Conservation (phyloP, 2,329 filamentous ascomycete species). For the Cytospora leucostoma region DNA sequence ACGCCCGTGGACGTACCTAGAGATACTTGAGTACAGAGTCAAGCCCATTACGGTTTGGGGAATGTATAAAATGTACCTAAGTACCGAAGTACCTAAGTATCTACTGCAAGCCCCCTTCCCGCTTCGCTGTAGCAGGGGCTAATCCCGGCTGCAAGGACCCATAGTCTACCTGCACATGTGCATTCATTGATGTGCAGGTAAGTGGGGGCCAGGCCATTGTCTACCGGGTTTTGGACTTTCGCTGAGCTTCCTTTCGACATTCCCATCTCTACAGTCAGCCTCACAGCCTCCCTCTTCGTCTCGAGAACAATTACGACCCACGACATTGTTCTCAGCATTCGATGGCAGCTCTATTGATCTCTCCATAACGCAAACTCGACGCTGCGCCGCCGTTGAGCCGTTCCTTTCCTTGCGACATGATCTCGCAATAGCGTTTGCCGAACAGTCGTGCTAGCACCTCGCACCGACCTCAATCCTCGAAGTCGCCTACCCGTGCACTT, state of each 20-base stretch:
- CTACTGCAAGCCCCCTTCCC: background rate
- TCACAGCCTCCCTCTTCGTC: background rate
- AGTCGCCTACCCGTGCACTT: background rate
- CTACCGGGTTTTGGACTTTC: background rate
- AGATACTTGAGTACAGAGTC: background rate
- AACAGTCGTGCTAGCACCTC: constrained; percentile 21
- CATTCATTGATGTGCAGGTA: background rate
- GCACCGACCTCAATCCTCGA: constrained; percentile 17
- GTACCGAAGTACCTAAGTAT: background rate
- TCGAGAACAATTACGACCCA: background rate
- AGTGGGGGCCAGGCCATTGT: background rate
- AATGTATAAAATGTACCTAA: background rate
- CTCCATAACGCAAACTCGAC: background rate
- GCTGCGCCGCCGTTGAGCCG: constrained; percentile 16
- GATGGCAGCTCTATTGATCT: background rate
- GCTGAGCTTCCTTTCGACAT: background rate
- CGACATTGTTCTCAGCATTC: background rate
- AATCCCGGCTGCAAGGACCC: too few species aligned
- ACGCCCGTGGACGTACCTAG: too few species aligned
- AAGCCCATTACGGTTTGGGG: background rate
- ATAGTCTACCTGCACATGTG: background rate
- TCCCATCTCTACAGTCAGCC: background rate
- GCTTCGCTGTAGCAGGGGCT: background rate
- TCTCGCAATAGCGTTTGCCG: constrained; percentile 19
- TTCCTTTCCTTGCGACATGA: constrained; percentile 16